Conservation (phyloP, 225 moss, liverwort and hornwort species). For the Pseudisothecium myosuroides region DNA sequence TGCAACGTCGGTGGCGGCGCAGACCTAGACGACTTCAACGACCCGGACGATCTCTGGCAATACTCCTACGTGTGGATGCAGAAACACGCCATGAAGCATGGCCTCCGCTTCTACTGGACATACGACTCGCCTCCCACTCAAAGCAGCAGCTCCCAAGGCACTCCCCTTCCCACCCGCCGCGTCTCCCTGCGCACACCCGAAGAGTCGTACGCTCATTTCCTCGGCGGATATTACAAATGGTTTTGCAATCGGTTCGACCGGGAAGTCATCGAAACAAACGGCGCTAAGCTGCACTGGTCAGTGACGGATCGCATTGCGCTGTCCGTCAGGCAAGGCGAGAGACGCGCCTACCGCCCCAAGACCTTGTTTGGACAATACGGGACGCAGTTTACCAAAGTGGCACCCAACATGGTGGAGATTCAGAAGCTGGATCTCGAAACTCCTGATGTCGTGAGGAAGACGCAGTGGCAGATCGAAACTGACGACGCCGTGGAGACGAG, state of each 20-base stretch:
- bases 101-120: slow-evolving; percentile 4
- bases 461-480: not conserved
- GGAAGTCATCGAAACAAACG: not conserved
- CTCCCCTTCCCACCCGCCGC: not conserved
- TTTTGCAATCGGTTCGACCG: not conserved
- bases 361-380: not conserved
- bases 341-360: not conserved
- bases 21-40: not conserved
- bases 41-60: slow-evolving; percentile 1
- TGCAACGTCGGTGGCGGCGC: slow-evolving; percentile 1
- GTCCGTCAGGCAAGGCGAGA: not conserved
- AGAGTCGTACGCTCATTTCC: not conserved
- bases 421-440: not conserved
- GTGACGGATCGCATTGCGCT: not conserved
- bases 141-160: not conserved
- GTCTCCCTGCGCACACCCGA: not conserved
- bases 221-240: not conserved
- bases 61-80: slow-evolving; percentile 1
- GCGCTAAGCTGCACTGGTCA: not conserved
- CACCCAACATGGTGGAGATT: not conserved
- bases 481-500: not conserved
- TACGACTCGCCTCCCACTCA: not conserved
- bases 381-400: not conserved
- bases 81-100: not conserved
- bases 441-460: not conserved